These are phyloP conservation scores for Triticum aestivum DNA, from an alignment of 176 grass and related monocot species.

Conservation along the genomic window IWGSC_CS_RefSeq_v2.1 NC_057811.1:486414835-486415334, in stretches of 20 bases:
- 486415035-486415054: conserved; percentile 96
- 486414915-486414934: conserved; percentile 84
- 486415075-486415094: conserved; percentile 99
- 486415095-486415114: conserved; percentile 87
- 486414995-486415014: conserved; percentile 92
- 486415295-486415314: conserved; percentile 27
- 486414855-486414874: conserved; percentile 82
- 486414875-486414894: conserved; percentile 96
- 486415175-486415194: conserved; percentile 80
- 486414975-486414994: conserved; percentile 89
- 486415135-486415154: conserved; percentile 90
- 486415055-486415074: conserved; percentile 96
- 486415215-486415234: conserved; percentile 86
- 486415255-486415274: conserved; percentile 23
- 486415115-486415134: conserved; percentile 93
- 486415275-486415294: conserved; percentile 32
- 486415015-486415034: conserved; percentile 88
- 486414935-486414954: conserved; percentile 75
- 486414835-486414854: conserved; percentile 72
- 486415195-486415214: conserved; percentile 92
- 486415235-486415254: conserved; percentile 38
- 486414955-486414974: conserved; percentile 97
- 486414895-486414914: conserved; percentile 83
- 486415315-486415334: conserved; percentile 17
- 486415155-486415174: conserved; percentile 89